These are phyloP conservation scores for Blechomonas ayalai DNA, from an alignment of 208 protist genomes.

Conservation along the genomic window DNA sequence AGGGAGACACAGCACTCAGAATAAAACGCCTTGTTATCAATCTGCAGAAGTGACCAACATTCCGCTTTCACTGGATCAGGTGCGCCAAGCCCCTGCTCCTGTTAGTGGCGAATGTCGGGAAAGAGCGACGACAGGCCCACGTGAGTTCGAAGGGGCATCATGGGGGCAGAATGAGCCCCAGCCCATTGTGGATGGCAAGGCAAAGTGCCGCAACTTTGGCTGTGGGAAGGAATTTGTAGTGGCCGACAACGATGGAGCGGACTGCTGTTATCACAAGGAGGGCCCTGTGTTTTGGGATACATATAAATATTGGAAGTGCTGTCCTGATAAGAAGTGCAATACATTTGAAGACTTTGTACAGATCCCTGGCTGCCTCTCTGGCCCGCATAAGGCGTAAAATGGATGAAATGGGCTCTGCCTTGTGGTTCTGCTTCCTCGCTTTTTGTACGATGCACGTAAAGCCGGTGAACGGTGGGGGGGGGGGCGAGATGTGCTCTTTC, in stretches of 20 bases:
- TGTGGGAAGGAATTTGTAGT: conserved; percentile 76
- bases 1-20: conserved; percentile 40
- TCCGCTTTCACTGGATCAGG: conserved; percentile 32
- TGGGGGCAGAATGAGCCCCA: conserved; percentile 28
- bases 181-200: conserved; percentile 66
- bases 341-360: conserved; percentile 88
- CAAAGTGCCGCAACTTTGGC: conserved; percentile 73
- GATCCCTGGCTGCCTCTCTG: conserved; percentile 63
- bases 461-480: too few species aligned
- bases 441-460: too few species aligned
- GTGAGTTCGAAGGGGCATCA: conserved; percentile 69
- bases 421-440: too few species aligned
- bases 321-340: conserved; percentile 63
- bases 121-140: conserved; percentile 44
- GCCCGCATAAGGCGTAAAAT: conserved; percentile 56
- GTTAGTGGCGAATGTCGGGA: too few species aligned
- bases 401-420: too few species aligned
- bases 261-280: conserved; percentile 61
- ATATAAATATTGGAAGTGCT: conserved; percentile 89
- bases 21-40: too few species aligned
- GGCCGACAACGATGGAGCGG: conserved; percentile 45
- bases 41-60: conserved; percentile 33
- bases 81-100: conserved; percentile 1
- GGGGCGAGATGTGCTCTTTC: too few species aligned
- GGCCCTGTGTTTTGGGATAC: conserved; percentile 86